Evolutionary conservation across 768 basidiomycete genomes (phyloP), one percentile per base, ranked within the genome.

Genomic region (Coprinopsis cinerea): DNA sequence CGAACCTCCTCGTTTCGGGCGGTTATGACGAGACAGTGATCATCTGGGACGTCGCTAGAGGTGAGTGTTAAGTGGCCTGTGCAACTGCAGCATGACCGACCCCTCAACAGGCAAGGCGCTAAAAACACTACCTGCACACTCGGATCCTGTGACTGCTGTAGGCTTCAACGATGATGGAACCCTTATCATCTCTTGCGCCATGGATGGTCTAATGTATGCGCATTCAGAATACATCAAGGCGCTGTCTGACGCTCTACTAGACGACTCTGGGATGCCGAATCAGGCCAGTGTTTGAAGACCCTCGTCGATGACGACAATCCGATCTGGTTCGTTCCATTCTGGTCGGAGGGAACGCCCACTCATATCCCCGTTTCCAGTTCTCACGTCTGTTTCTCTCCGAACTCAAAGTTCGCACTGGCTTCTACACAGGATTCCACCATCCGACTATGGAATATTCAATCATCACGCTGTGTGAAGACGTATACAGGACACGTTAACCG

Each of bases 231-330:
- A 18, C 10, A 6, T 9, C 6, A 9, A 7, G 42, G 23, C 26
- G 15, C 28, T 34, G 2, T 26, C 15, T 18, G 15, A 27, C 3
- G 9, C n/a, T 28, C 26, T 47, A 43, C 7, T 60, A 99, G 95
- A 62, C 94, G 96, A 50, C 82, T 98, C 52, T 99, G 96, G 96
- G 95, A 99, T 61, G 85, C 91, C 0, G 84, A 93, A 48, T 95
- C 94, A 2, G 96, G 95, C 1, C 96, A 99, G 67, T 99, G 96
- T 67, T 74, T 99, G 44, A 98, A 96, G 67, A 98, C 96, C 1
- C 67, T 99, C 40, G 94, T 93, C 9, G 93, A 97, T 57, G 96
- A 97, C 59, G 91, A 92, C 55, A 96, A 92, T 66, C 94, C 95
- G 2, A 85, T 93, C 64, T 94, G 82, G 88, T 92, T 51, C 35